A percentile compares a stretch with the other conserved stretches of the same genome.
These are phyloP conservation scores for Plasmodium berghei DNA, from an alignment of 169 alveolate species.

Conservation along the genomic window DNA sequence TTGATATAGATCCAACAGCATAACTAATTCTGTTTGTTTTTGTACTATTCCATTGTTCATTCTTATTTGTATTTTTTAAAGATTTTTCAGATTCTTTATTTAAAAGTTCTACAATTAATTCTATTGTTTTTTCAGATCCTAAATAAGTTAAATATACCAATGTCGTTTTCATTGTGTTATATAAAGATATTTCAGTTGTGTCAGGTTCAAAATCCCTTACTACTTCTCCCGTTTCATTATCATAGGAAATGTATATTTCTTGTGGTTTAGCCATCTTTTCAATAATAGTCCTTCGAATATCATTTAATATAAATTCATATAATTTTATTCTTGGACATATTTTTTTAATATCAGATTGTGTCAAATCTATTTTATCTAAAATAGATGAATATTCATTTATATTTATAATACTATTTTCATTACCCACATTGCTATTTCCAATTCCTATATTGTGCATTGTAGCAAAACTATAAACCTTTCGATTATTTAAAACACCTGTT, in stretches of 20 bases:
- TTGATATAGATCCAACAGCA: slow-evolving; percentile 98
- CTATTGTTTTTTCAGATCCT: slow-evolving; percentile 95
- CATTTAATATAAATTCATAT: slow-evolving; percentile 72
- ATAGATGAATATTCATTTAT: slow-evolving; percentile 68
- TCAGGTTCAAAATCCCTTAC: slow-evolving; percentile 91
- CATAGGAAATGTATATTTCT: slow-evolving; percentile 93
- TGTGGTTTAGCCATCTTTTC: slow-evolving; percentile 97
- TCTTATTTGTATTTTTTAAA: slow-evolving; percentile 77
- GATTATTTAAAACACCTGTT: slow-evolving; percentile 10
- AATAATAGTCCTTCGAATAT: slow-evolving; percentile 82
- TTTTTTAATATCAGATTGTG: slow-evolving; percentile 50
- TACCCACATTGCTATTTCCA: not conserved
- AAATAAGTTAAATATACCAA: slow-evolving; percentile 95
- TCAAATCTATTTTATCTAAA: slow-evolving; percentile 65
- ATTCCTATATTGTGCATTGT: slow-evolving; percentile 18
- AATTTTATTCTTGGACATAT: slow-evolving; percentile 67
- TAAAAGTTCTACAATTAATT: slow-evolving; percentile 92
- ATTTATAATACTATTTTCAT: slow-evolving; percentile 1
- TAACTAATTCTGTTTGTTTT: slow-evolving; percentile 93
- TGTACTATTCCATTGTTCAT: slow-evolving; percentile 87
- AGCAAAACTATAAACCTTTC: slow-evolving; percentile 70
- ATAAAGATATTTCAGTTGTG: slow-evolving; percentile 96
- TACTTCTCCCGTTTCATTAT: slow-evolving; percentile 93
- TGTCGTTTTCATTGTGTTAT: slow-evolving; percentile 96
- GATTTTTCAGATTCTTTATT: slow-evolving; percentile 88